Evolutionary conservation across 163 green algal genomes (phyloP).

Genomic region (Scenedesmus sp.): DNA sequence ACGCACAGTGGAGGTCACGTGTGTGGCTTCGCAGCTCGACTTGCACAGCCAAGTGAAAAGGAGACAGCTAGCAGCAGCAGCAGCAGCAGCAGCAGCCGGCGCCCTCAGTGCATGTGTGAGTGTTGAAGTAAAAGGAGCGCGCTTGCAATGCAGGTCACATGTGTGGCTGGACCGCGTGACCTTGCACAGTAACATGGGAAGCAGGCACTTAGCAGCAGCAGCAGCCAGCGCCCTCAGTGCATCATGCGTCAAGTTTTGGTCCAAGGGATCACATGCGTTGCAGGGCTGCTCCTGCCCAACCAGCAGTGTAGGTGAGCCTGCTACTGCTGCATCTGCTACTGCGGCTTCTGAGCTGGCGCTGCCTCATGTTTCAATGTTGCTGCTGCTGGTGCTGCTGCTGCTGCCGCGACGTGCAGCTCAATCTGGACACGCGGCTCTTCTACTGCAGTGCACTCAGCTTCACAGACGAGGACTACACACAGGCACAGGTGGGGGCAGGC

Average conservation of each 20-base stretch:
- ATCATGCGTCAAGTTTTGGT: no score
- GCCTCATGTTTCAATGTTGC: background rate
- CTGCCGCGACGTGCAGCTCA: conserved; percentile 43
- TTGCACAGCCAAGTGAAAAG: no score
- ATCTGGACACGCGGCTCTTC: conserved; percentile 64
- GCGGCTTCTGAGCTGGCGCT: conserved; percentile 48
- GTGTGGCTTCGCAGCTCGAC: no score
- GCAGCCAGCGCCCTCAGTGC: background rate
- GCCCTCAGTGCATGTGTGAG: no score
- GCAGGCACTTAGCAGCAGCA: background rate
- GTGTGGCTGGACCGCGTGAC: no score
- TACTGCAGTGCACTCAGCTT: conserved; percentile 58
- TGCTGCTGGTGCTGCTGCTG: conserved; percentile 31
- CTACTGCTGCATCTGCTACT: background rate
- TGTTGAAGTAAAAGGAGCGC: no score
- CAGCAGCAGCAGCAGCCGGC: background rate
- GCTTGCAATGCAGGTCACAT: no score
- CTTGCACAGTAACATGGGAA: background rate
- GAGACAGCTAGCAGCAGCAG: background rate
- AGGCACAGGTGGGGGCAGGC: conserved; percentile 50
- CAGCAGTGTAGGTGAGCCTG: background rate
- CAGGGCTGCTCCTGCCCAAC: background rate
- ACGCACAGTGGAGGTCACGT: no score
- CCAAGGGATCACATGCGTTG: no score
- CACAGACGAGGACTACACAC: conserved; percentile 62